These are phyloP conservation scores for Trichoderma guizhouense DNA, from an alignment of 2,329 filamentous ascomycete species.

Conservation along the genomic window DNA sequence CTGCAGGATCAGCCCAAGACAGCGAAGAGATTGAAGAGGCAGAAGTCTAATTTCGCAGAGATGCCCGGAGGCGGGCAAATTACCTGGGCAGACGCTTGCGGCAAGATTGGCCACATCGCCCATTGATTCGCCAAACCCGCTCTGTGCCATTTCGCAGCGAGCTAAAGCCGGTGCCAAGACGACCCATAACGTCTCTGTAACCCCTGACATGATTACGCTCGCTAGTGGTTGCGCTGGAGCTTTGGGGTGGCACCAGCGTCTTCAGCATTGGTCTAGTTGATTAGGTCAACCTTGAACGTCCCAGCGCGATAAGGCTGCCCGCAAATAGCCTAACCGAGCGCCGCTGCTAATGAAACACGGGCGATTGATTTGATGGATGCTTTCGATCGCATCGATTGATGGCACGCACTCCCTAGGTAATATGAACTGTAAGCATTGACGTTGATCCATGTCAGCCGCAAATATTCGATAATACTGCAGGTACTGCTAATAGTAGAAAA, in stretches of 20 bases:
- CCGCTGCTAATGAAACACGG: conserved; percentile 5
- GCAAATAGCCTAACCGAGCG: not conserved
- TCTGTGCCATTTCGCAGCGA: not conserved
- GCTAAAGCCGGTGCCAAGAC: conserved; percentile 3
- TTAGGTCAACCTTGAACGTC: not conserved
- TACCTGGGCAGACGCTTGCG: conserved; percentile 7
- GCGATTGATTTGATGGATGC: not conserved
- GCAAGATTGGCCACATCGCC: conserved; percentile 13
- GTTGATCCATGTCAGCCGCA: not conserved
- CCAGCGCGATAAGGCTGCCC: conserved; percentile 3
- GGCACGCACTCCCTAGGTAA: not conserved
- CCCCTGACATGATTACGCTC: conserved; percentile 12
- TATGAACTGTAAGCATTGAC: not conserved
- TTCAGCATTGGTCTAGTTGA: not conserved
- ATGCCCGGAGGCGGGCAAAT: conserved; percentile 6
- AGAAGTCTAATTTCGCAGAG: conserved; percentile 6
- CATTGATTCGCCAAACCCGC: conserved; percentile 11
- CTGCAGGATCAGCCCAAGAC: not conserved
- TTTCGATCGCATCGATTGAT: not conserved
- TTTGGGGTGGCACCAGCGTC: conserved; percentile 7
- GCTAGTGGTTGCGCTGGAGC: conserved; percentile 8
- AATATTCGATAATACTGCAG: not conserved
- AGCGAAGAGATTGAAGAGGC: conserved; percentile 1
- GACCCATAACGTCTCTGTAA: not conserved
- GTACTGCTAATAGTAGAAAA: no score